A percentile compares a stretch with the other conserved stretches of the same genome.
These are phyloP conservation scores for Flaveria trinervia DNA, from an alignment of 129 eudicot species.

Conservation along the genomic window DNA sequence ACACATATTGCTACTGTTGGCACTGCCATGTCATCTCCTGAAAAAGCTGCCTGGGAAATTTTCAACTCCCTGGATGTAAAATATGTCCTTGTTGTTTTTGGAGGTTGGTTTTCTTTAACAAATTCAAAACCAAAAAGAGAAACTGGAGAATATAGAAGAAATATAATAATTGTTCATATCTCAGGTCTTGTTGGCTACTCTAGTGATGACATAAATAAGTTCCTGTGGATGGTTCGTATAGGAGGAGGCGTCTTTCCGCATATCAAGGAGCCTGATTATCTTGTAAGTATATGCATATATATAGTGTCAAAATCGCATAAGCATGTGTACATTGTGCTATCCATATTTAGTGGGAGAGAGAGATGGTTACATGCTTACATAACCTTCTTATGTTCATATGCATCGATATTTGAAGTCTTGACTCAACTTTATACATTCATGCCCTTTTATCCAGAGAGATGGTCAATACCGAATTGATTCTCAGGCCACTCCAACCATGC, in stretches of 20 bases:
- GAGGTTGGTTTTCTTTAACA: slow-evolving; percentile 60
- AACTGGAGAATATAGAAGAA: neutral
- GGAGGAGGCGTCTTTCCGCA: slow-evolving; percentile 99
- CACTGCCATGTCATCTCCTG: slow-evolving; percentile 99
- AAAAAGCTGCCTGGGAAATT: slow-evolving; percentile 97
- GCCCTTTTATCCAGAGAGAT: slow-evolving; percentile 66
- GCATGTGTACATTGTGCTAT: neutral
- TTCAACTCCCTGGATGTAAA: slow-evolving; percentile 93
- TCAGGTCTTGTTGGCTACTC: slow-evolving; percentile 98
- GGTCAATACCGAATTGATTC: slow-evolving; percentile 98
- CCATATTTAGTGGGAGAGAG: neutral
- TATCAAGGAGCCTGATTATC: slow-evolving; percentile 97
- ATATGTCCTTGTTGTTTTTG: slow-evolving; percentile 97
- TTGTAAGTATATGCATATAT: slow-evolving; percentile 49
- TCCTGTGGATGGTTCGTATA: slow-evolving; percentile 97
- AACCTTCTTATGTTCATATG: slow-evolving; percentile 7
- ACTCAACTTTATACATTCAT: neutral
- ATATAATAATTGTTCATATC: slow-evolving; percentile 7
- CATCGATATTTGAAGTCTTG: neutral
- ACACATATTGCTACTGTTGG: slow-evolving; percentile 99
- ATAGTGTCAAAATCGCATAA: neutral
- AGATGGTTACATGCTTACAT: neutral
- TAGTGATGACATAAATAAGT: slow-evolving; percentile 96
- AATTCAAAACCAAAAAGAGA: neutral
- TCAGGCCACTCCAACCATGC: slow-evolving; percentile 98